Percentiles rank a stretch among this genome's conserved stretches.
These are phyloP conservation scores for Pseudozyma pruni DNA, from an alignment of 1,284 basidiomycete species.

Conservation along the genomic window DNA sequence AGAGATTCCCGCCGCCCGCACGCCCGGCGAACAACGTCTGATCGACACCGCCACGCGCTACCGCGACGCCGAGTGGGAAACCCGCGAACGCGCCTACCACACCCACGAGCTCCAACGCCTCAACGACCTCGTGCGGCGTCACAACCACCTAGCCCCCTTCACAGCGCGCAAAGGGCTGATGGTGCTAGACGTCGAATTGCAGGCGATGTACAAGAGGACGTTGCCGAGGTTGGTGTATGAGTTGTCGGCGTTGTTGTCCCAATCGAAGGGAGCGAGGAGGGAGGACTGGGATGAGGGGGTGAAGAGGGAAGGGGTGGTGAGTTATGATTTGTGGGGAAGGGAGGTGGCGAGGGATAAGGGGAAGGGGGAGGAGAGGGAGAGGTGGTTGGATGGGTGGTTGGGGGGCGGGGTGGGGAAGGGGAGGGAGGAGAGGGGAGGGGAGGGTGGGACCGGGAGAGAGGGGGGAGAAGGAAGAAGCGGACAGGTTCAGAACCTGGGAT, in stretches of 20 bases:
- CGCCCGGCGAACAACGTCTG: constrained; percentile 7
- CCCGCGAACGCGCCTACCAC: constrained; percentile 71
- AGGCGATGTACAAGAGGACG: constrained; percentile 17
- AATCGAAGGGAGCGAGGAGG: constrained; percentile 3
- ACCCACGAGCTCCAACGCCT: constrained; percentile 41
- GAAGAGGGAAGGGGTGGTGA: constrained; percentile 1
- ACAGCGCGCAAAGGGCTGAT: constrained; percentile 53
- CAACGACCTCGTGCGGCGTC: constrained; percentile 52
- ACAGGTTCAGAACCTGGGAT: constrained; percentile 6
- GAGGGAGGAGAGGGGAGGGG: neutral
- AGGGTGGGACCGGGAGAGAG: neutral
- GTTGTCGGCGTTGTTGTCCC: constrained; percentile 3
- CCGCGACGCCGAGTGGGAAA: constrained; percentile 80
- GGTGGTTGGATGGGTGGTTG: constrained; percentile 22
- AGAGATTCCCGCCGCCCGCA: constrained; percentile 4
- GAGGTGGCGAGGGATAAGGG: constrained; percentile 1
- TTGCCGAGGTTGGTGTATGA: constrained; percentile 15
- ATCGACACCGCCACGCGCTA: constrained; percentile 69
- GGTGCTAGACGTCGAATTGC: constrained; percentile 34
- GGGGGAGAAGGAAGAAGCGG: neutral
- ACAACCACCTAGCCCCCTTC: constrained; percentile 59
- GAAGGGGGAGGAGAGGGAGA: neutral
- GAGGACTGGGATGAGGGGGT: constrained; percentile 6
- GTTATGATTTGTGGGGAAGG: constrained; percentile 41
- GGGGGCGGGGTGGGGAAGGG: neutral